Conservation (phyloP, 1,284 basidiomycete genomes). For the Ceratobasidium sp. region DNA sequence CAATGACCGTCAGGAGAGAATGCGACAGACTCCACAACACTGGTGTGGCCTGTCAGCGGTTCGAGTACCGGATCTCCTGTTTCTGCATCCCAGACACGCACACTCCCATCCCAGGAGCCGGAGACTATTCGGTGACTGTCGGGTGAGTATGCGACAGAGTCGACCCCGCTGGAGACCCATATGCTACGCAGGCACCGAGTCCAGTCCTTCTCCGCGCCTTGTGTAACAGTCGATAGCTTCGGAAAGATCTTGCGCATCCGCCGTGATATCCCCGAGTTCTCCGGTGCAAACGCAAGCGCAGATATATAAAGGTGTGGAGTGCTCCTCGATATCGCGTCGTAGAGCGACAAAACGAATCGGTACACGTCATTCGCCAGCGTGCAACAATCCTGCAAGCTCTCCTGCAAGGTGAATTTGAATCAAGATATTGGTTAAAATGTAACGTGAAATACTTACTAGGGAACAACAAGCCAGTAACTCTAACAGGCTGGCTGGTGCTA, state of each 20-base stretch:
- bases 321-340: background rate
- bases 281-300: background rate
- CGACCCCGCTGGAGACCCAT: background rate
- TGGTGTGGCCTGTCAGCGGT: background rate
- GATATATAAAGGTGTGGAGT: background rate
- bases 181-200: background rate
- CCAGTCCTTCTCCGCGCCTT: background rate
- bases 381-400: background rate
- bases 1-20: conserved; percentile 41
- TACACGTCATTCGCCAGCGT: background rate
- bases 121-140: conserved; percentile 25
- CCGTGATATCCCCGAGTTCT: background rate
- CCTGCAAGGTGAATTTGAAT: background rate
- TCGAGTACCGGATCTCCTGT: background rate
- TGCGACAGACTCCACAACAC: conserved; percentile 1
- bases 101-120: background rate
- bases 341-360: background rate
- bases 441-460: background rate
- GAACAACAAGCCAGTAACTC: background rate
- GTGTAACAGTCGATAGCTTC: background rate
- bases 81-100: conserved; percentile 34
- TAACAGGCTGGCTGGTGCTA: conserved; percentile 1
- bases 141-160: conserved; percentile 29
- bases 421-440: no score
- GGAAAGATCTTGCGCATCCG: background rate